These are phyloP conservation scores for Orbilia brochopaga DNA, from an alignment of 2,329 filamentous ascomycete genomes.

Conservation along the genomic window DNA sequence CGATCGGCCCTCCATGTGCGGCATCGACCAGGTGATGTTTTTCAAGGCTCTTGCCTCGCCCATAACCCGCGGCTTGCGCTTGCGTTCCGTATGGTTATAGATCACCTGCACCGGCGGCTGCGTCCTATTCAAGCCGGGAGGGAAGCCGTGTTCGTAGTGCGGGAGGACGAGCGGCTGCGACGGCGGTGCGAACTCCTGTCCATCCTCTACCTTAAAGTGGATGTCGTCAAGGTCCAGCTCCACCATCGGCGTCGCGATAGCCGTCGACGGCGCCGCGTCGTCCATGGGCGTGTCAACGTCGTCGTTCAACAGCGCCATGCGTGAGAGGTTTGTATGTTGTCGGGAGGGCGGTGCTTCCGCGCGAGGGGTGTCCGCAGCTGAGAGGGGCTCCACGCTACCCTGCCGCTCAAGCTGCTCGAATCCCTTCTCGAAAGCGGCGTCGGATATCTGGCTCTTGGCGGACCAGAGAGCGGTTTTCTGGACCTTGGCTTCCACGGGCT, in stretches of 20 bases:
- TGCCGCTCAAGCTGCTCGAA: conserved; percentile 42
- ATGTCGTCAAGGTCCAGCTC: conserved; percentile 31
- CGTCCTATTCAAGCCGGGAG: conserved; percentile 10
- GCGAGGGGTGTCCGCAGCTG: conserved; percentile 29
- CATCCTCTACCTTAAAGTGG: conserved; percentile 16
- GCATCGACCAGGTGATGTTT: conserved; percentile 40
- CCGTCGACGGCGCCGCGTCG: conserved; percentile 17
- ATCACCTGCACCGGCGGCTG: not conserved
- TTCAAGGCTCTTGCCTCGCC: conserved; percentile 26
- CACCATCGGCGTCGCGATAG: conserved; percentile 39
- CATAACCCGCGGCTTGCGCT: conserved; percentile 11
- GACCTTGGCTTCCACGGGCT: conserved; percentile 20
- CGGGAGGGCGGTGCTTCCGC: conserved; percentile 15
- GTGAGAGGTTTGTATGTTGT: conserved; percentile 25
- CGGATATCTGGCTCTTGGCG: conserved; percentile 25
- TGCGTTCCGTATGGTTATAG: conserved; percentile 37
- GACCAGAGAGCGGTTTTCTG: conserved; percentile 36
- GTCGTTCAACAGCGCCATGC: conserved; percentile 21
- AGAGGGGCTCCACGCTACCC: conserved; percentile 40
- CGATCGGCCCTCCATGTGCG: conserved; percentile 38
- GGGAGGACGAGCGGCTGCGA: not conserved
- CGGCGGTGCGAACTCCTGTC: not conserved
- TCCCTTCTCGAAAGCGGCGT: conserved; percentile 43
- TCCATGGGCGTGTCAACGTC: conserved; percentile 30
- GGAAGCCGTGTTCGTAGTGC: conserved; percentile 16